A percentile compares a stretch with the other conserved stretches of the same genome.
These are phyloP conservation scores for Cucurbita pepo DNA, from an alignment of 306 rosid genomes.

Conservation along the genomic window DNA sequence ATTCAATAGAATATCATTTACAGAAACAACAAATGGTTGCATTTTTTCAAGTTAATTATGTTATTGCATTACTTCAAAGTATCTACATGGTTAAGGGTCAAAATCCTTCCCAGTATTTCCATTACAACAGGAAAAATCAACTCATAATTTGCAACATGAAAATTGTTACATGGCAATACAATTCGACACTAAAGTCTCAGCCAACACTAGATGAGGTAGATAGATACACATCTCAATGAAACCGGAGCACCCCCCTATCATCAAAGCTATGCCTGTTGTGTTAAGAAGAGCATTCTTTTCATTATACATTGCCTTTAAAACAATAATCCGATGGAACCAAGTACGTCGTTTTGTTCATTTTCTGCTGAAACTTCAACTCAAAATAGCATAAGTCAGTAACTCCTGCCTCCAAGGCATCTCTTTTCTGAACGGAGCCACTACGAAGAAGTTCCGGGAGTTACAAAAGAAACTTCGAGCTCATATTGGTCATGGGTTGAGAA, in stretches of 20 bases:
- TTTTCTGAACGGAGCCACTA: neutral
- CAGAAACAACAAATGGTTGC: no score
- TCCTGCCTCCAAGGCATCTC: neutral
- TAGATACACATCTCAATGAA: neutral
- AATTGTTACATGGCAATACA: neutral
- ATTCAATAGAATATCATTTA: no score
- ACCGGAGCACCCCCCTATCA: neutral
- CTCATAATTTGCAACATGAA: neutral
- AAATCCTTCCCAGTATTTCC: neutral
- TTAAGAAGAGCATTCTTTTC: neutral
- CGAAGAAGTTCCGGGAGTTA: no score
- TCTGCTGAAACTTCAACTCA: neutral
- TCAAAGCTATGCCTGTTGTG: neutral
- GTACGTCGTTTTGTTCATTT: no score
- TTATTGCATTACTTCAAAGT: neutral
- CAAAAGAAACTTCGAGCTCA: no score
- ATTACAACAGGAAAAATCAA: neutral
- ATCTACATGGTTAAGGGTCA: neutral
- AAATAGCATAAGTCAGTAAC: neutral
- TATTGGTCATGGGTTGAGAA: no score
- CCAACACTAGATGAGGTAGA: neutral
- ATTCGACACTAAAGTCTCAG: neutral
- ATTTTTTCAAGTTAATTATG: no score
- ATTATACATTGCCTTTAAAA: neutral
- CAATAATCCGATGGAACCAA: no score